Conservation (phyloP, 78 protist species). For the Dictyostelium discoideum region DNA sequence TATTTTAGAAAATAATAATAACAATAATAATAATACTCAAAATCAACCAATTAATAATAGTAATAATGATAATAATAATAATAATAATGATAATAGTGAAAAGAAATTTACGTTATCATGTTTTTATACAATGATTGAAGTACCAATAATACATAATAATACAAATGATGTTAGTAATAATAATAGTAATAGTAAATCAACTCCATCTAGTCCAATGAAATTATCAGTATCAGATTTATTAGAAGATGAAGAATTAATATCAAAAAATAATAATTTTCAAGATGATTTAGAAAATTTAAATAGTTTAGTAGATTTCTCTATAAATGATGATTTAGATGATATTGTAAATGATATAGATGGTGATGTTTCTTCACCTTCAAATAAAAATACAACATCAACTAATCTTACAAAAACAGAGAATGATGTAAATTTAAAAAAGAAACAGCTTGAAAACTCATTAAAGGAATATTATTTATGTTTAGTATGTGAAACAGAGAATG, state of each 20-base stretch:
- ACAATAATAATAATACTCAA: background rate
- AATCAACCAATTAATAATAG: background rate
- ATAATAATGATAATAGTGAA: background rate
- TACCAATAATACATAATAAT: conserved; percentile 2
- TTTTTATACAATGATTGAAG: conserved; percentile 56
- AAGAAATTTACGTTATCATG: background rate
- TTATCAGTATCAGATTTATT: background rate
- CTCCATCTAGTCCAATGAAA: background rate
- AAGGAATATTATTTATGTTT: conserved; percentile 64
- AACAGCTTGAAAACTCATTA: background rate
- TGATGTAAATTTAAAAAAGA: background rate
- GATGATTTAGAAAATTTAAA: conserved; percentile 10
- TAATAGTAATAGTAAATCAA: background rate
- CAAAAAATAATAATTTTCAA: background rate
- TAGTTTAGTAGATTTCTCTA: background rate
- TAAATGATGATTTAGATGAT: conserved; percentile 18
- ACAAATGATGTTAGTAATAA: background rate
- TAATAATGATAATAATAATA: background rate
- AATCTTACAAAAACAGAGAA: background rate
- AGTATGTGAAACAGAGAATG: conserved; percentile 44
- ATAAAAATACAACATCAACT: background rate
- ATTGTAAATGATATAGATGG: background rate
- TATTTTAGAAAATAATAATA: conserved; percentile 16
- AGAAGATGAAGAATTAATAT: background rate
- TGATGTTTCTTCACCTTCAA: background rate